Percentiles rank a stretch among this genome's conserved stretches.
Evolutionary conservation across 345 rosid species (phyloP).

Genomic region (Kernera saxatilis): DNA sequence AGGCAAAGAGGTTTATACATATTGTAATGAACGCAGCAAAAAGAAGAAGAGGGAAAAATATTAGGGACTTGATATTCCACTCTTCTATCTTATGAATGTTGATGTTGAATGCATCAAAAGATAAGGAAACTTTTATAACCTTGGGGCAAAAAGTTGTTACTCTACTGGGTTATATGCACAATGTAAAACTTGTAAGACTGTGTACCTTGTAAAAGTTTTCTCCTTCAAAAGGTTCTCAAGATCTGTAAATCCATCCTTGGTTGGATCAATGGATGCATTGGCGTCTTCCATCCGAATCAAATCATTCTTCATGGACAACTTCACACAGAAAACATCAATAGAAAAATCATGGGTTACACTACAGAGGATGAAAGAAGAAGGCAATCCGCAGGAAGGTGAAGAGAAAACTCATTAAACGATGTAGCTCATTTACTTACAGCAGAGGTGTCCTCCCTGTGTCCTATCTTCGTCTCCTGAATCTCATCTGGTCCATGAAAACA

Average conservation of each 20-base stretch:
- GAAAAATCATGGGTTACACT: background rate
- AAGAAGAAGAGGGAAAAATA: background rate
- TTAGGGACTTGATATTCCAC: background rate
- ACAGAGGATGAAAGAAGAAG: background rate
- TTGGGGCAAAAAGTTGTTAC: background rate
- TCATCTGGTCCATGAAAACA: conserved; percentile 24
- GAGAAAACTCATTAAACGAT: background rate
- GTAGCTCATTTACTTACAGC: conserved; percentile 17
- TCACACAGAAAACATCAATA: conserved; percentile 21
- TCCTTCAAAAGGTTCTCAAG: conserved; percentile 44
- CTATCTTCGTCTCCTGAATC: conserved; percentile 20
- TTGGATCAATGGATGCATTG: conserved; percentile 27
- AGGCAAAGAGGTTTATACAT: background rate
- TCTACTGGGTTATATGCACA: background rate
- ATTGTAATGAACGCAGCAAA: background rate
- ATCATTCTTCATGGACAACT: conserved; percentile 31
- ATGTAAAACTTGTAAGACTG: background rate
- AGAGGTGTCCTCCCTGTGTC: background rate
- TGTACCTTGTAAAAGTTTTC: conserved; percentile 71
- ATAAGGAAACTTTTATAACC: background rate
- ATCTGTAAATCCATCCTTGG: conserved; percentile 29
- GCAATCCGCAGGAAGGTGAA: background rate
- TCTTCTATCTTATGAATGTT: background rate
- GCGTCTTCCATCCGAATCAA: conserved; percentile 27
- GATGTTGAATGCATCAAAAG: background rate